Evolutionary conservation across 2,329 filamentous ascomycete species (phyloP).

Genomic region (Ambrosiella cleistominuta): DNA sequence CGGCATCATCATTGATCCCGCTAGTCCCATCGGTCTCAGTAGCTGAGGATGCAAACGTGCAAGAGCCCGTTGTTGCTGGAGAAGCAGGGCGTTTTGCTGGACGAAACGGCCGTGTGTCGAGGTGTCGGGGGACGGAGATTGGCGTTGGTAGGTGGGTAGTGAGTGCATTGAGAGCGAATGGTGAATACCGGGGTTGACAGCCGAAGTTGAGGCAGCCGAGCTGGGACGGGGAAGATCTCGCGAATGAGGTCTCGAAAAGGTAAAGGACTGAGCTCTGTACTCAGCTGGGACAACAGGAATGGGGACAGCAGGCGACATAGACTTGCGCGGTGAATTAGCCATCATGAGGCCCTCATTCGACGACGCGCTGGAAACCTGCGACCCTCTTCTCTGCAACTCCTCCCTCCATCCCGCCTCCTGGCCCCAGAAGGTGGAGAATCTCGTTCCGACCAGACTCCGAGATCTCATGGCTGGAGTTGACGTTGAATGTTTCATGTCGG

Average conservation of each 20-base stretch:
- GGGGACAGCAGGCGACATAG: too few relatives aligned
- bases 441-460: conserved; percentile 17
- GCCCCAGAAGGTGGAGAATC: conserved; percentile 9
- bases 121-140: conserved; percentile 13
- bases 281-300: background rate
- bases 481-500: background rate
- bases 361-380: conserved; percentile 9
- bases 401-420: background rate
- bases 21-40: conserved; percentile 7
- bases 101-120: conserved; percentile 13
- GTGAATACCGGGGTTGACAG: background rate
- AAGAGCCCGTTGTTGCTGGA: conserved; percentile 13
- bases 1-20: background rate
- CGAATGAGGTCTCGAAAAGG: background rate
- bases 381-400: conserved; percentile 13
- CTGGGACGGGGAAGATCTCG: background rate
- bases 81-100: conserved; percentile 4
- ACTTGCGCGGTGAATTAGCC: too few relatives aligned
- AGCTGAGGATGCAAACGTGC: background rate
- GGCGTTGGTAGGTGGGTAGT: conserved; percentile 10
- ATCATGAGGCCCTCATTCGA: background rate
- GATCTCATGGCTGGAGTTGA: conserved; percentile 20
- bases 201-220: background rate
- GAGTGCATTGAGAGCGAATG: background rate
- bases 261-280: background rate